Conservation (phyloP, 495 filamentous ascomycete genomes). For the Penicillium desertorum region DNA sequence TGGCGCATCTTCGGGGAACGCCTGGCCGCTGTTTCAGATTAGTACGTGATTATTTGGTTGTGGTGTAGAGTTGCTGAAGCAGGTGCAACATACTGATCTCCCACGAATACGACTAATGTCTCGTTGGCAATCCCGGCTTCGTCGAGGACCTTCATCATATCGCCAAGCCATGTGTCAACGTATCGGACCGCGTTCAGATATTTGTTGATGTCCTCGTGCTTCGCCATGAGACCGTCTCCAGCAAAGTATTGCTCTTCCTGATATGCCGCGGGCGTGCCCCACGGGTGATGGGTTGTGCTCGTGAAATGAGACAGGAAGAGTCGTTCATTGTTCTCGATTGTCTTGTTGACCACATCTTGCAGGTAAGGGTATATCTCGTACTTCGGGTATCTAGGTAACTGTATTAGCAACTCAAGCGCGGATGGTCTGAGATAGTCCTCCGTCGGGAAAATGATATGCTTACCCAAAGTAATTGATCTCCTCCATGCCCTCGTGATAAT, state of each 20-base stretch:
- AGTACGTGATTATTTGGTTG: background rate
- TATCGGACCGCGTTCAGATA: slow-evolving; percentile 47
- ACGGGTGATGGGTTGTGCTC: slow-evolving; percentile 44
- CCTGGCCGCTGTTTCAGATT: slow-evolving; percentile 31
- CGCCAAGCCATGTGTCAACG: slow-evolving; percentile 42
- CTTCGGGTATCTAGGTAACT: slow-evolving; percentile 17
- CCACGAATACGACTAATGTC: slow-evolving; percentile 46
- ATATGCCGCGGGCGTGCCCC: slow-evolving; percentile 33
- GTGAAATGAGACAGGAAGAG: slow-evolving; percentile 44
- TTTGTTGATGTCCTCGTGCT: slow-evolving; percentile 33
- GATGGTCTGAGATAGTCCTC: background rate
- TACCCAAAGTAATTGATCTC: slow-evolving; percentile 47
- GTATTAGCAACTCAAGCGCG: background rate
- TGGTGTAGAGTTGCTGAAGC: background rate
- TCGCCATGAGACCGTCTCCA: slow-evolving; percentile 14
- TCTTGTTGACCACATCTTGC: slow-evolving; percentile 32
- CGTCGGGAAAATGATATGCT: background rate
- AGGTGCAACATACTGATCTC: slow-evolving; percentile 41
- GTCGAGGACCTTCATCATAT: slow-evolving; percentile 39
- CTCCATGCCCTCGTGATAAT: slow-evolving; percentile 29
- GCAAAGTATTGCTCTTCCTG: slow-evolving; percentile 29
- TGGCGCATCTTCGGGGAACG: slow-evolving; percentile 39
- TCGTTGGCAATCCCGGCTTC: slow-evolving; percentile 43
- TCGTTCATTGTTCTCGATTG: slow-evolving; percentile 30
- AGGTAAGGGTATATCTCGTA: slow-evolving; percentile 24